Evolutionary conservation across 2,329 filamentous ascomycete species (phyloP).

Genomic region (Emydomyces testavorans): DNA sequence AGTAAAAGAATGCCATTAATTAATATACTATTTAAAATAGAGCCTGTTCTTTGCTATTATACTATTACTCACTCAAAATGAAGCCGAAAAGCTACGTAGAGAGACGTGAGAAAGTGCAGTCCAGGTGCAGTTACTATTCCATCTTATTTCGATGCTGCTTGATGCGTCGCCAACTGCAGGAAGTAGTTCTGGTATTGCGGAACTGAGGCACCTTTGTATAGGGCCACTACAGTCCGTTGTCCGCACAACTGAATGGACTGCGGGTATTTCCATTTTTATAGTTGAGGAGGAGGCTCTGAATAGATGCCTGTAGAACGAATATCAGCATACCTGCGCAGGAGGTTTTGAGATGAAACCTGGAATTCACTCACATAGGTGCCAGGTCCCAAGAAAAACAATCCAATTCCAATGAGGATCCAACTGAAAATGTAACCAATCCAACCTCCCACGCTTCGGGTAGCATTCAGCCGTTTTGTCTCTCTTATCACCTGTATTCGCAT

Average conservation of each 20-base stretch:
- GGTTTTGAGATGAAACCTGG: background rate
- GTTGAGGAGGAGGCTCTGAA: conserved; percentile 48
- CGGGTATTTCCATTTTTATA: conserved; percentile 55
- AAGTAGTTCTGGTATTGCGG: too few species aligned
- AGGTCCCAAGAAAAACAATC: conserved; percentile 66
- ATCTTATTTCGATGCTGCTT: too few species aligned
- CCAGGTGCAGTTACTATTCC: too few species aligned
- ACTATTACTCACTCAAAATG: too few species aligned
- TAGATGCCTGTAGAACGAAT: conserved; percentile 27
- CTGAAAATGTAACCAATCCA: conserved; percentile 48
- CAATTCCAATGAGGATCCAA: conserved; percentile 58
- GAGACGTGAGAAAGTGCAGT: background rate
- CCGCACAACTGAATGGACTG: conserved; percentile 61
- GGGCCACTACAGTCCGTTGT: conserved; percentile 27
- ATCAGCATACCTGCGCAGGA: background rate
- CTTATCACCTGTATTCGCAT: conserved; percentile 35
- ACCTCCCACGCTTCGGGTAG: conserved; percentile 32
- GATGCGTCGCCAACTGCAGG: too few species aligned
- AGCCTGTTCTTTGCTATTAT: too few species aligned
- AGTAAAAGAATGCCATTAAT: too few species aligned
- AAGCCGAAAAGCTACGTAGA: background rate
- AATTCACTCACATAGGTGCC: conserved; percentile 57
- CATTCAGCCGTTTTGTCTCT: conserved; percentile 32
- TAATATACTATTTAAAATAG: too few species aligned
- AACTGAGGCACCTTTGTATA: background rate